A percentile compares a stretch with the other conserved stretches of the same genome.
Conservation (phyloP, 2,329 filamentous ascomycete species). For the Aspergillus caelatus region DNA sequence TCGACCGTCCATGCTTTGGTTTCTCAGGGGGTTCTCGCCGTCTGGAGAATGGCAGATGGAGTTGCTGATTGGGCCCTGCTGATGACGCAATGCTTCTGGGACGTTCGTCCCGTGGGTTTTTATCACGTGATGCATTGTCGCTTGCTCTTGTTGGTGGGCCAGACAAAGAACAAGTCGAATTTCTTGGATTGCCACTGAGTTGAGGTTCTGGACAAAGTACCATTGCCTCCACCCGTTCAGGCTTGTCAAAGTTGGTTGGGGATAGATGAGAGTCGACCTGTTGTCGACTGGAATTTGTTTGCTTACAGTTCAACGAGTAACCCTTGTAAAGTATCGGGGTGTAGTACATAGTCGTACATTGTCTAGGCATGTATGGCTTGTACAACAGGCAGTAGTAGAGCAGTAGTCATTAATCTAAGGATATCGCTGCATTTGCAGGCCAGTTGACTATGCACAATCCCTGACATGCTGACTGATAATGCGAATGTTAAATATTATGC, state of each 20-base stretch:
- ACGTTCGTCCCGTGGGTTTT: slow-evolving; percentile 10
- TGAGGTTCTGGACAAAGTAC: slow-evolving; percentile 5
- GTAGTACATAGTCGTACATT: not conserved
- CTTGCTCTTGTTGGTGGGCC: slow-evolving; percentile 11
- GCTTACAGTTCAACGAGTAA: not conserved
- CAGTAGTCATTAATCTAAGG: not conserved
- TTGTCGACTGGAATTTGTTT: not conserved
- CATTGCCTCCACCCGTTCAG: not conserved
- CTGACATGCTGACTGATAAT: not conserved
- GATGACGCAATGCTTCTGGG: slow-evolving; percentile 25
- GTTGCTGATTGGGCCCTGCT: slow-evolving; percentile 17
- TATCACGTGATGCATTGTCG: slow-evolving; percentile 19
- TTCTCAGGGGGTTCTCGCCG: slow-evolving; percentile 17
- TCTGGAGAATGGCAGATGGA: slow-evolving; percentile 12
- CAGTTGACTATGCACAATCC: not conserved
- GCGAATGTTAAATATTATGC: not conserved
- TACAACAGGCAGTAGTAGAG: not conserved
- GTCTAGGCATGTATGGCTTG: not conserved
- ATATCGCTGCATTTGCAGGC: slow-evolving; percentile 1
- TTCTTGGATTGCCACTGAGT: slow-evolving; percentile 18
- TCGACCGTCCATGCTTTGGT: slow-evolving; percentile 1
- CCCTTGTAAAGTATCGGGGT: not conserved
- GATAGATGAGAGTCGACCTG: not conserved
- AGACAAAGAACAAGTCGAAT: slow-evolving; percentile 5
- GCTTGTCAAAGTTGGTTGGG: not conserved